Conservation (phyloP, 768 basidiomycete species). For the Lactarius psammicola region DNA sequence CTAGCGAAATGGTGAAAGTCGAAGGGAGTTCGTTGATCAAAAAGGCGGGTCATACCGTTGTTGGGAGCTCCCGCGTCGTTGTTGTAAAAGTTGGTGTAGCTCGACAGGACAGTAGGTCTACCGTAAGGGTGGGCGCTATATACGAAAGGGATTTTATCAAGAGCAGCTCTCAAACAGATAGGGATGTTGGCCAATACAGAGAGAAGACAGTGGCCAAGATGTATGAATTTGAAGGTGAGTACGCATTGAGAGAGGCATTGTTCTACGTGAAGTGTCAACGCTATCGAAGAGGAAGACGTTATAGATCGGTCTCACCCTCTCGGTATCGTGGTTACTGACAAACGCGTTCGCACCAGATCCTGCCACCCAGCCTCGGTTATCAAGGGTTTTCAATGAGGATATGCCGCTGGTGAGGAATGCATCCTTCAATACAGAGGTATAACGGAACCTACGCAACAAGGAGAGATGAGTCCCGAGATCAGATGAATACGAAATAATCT, state of each 20-base stretch:
- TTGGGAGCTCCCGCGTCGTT: slow-evolving; percentile 62
- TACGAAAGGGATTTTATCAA: neutral
- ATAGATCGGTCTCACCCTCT: slow-evolving; percentile 40
- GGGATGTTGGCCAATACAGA: slow-evolving; percentile 34
- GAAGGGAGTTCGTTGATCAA: neutral
- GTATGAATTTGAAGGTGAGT: slow-evolving; percentile 66
- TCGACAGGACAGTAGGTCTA: slow-evolving; percentile 60
- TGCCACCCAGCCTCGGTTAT: slow-evolving; percentile 56
- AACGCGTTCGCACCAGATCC: slow-evolving; percentile 59
- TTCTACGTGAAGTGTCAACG: slow-evolving; percentile 36
- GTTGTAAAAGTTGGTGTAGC: slow-evolving; percentile 49
- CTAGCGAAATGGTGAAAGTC: slow-evolving; percentile 30
- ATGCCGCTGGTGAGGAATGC: slow-evolving; percentile 56
- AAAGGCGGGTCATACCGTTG: slow-evolving; percentile 38
- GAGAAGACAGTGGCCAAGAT: slow-evolving; percentile 60
- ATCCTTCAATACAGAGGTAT: slow-evolving; percentile 49
- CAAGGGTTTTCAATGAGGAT: slow-evolving; percentile 49
- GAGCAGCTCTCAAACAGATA: neutral
- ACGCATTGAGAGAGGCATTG: slow-evolving; percentile 52
- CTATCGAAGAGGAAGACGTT: neutral
- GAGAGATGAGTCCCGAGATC: neutral
- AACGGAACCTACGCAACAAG: slow-evolving; percentile 48
- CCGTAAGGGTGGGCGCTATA: slow-evolving; percentile 59
- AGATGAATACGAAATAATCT: slow-evolving; percentile 11
- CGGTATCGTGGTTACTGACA: slow-evolving; percentile 70